Percentiles rank a stretch among this genome's conserved stretches.
These are phyloP conservation scores for Tricholoma sp. DNA, from an alignment of 768 basidiomycete species.

Conservation along the genomic window DNA sequence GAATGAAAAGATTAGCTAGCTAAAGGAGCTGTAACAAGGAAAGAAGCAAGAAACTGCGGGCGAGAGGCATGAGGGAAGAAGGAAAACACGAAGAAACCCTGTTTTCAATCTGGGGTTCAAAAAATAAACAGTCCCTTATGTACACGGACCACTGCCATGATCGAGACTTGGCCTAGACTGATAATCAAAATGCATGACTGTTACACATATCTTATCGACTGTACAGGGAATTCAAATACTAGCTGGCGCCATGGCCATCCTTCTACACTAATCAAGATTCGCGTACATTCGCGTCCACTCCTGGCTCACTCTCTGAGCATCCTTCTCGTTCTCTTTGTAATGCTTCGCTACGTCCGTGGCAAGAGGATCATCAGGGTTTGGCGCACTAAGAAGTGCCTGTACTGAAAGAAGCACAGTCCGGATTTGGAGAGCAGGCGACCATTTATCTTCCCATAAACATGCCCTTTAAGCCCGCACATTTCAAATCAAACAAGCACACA, in stretches of 20 bases:
- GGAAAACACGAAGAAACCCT: slow-evolving; percentile 13
- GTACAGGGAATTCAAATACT: no score
- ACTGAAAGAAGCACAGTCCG: slow-evolving; percentile 95
- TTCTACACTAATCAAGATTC: slow-evolving; percentile 9
- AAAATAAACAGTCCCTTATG: slow-evolving; percentile 6
- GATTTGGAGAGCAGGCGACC: slow-evolving; percentile 98
- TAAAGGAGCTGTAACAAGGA: slow-evolving; percentile 1
- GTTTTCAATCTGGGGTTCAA: slow-evolving; percentile 24
- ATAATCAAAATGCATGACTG: slow-evolving; percentile 14
- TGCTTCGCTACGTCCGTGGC: slow-evolving; percentile 96
- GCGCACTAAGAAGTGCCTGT: slow-evolving; percentile 93
- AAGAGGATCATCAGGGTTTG: slow-evolving; percentile 94
- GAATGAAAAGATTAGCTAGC: background rate
- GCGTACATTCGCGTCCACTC: slow-evolving; percentile 97
- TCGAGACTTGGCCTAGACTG: slow-evolving; percentile 9
- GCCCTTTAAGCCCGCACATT: background rate
- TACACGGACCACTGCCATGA: slow-evolving; percentile 2
- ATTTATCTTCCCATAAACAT: slow-evolving; percentile 67
- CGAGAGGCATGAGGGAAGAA: slow-evolving; percentile 14
- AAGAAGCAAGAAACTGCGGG: slow-evolving; percentile 9
- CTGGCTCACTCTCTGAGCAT: slow-evolving; percentile 85
- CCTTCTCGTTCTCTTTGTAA: slow-evolving; percentile 96
- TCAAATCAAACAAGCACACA: slow-evolving; percentile 12
- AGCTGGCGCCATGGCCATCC: background rate
- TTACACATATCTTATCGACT: slow-evolving; percentile 10